A percentile compares a stretch with the other conserved stretches of the same genome.
phyloP scores from a whole-genome alignment of 108 stramenopile species.

The Asterionellopsis glacialis region DNA sequence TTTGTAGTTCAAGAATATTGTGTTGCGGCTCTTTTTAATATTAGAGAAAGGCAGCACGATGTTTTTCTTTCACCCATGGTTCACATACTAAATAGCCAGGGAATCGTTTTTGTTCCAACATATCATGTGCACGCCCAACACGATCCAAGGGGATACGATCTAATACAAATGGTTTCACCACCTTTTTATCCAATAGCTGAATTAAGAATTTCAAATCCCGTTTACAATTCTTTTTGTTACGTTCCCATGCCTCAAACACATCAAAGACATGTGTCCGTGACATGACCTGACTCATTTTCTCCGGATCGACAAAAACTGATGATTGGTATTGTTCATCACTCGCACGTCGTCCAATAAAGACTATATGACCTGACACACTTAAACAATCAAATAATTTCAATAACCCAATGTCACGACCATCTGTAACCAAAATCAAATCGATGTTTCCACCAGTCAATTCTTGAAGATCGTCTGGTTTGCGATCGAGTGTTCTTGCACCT shows the following conservation, averaged over 20 bases:
- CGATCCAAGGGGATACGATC: conserved; percentile 52
- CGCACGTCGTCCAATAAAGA: conserved; percentile 20
- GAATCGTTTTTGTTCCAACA: conserved; percentile 27
- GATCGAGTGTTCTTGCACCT: conserved; percentile 34
- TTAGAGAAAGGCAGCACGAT: not conserved
- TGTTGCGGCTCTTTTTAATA: no score
- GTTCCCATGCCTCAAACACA: conserved; percentile 48
- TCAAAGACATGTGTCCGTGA: conserved; percentile 31
- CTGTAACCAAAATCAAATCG: conserved; percentile 39
- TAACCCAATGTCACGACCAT: conserved; percentile 17
- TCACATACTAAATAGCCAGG: conserved; percentile 42
- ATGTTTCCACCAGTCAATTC: conserved; percentile 36
- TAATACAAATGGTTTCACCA: conserved; percentile 45
- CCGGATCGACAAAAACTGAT: not conserved
- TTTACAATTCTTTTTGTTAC: conserved; percentile 29
- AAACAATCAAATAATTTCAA: conserved; percentile 26
- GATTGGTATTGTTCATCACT: conserved; percentile 1
- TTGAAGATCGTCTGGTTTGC: no score
- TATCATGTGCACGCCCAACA: conserved; percentile 57
- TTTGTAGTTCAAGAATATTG: no score
- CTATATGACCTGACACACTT: conserved; percentile 24
- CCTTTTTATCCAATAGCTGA: conserved; percentile 35
- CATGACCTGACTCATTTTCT: not conserved
- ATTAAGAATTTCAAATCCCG: conserved; percentile 63
- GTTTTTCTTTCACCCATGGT: conserved; percentile 37